Evolutionary conservation across 495 filamentous ascomycete species (phyloP).

Genomic region (Achaetomiella virescens): DNA sequence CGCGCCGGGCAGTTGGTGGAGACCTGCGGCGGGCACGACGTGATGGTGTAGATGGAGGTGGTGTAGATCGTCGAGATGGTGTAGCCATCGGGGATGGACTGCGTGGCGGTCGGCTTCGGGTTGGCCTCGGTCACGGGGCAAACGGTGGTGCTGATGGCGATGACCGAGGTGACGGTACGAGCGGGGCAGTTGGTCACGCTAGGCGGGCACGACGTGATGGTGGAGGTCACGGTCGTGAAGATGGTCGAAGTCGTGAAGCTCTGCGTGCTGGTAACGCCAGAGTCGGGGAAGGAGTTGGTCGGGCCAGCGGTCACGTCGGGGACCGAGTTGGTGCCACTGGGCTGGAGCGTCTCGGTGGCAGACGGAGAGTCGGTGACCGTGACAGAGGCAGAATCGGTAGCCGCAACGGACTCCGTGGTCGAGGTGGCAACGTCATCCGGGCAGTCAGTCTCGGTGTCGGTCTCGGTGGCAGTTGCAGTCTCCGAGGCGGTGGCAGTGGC

Average conservation of each 20-base stretch:
- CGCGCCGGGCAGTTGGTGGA: slow-evolving; percentile 48
- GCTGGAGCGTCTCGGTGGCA: not conserved
- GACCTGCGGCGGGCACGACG: slow-evolving; percentile 51
- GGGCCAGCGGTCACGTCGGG: slow-evolving; percentile 44
- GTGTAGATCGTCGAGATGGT: slow-evolving; percentile 56
- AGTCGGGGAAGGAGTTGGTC: slow-evolving; percentile 29
- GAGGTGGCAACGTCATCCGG: no score
- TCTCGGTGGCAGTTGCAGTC: no score
- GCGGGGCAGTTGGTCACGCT: slow-evolving; percentile 57
- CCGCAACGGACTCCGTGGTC: no score
- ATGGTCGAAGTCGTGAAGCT: slow-evolving; percentile 53
- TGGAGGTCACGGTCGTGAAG: slow-evolving; percentile 51
- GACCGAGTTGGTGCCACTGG: slow-evolving; percentile 20
- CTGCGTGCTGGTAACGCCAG: slow-evolving; percentile 7
- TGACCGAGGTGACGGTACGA: slow-evolving; percentile 48
- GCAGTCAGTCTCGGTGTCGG: no score
- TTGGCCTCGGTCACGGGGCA: slow-evolving; percentile 44
- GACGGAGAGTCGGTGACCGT: no score
- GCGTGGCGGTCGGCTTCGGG: slow-evolving; percentile 34
- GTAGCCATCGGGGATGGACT: slow-evolving; percentile 31
- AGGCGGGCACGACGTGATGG: slow-evolving; percentile 52
- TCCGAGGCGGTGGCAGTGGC: no score
- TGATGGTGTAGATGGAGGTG: slow-evolving; percentile 31
- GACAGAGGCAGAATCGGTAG: not conserved
- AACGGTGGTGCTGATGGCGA: slow-evolving; percentile 55